phyloP scores from a whole-genome alignment of 2,329 filamentous ascomycete genomes.

The Fusarium beomiforme region DNA sequence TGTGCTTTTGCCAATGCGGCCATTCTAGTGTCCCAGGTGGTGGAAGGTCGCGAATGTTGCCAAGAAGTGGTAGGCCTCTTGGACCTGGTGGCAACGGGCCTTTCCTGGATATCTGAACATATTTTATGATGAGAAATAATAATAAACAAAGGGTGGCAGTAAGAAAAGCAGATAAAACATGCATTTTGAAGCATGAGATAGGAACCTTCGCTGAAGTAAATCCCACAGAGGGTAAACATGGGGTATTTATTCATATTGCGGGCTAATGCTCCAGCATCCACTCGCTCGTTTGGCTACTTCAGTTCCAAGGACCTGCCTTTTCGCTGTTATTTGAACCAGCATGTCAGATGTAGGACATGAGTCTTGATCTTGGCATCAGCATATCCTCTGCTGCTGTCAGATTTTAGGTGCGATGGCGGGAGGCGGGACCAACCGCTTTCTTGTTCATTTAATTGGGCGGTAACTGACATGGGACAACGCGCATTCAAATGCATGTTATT shows the following conservation, averaged over 20 bases:
- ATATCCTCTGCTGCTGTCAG: background rate
- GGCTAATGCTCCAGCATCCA: too few relatives aligned
- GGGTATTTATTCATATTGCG: background rate
- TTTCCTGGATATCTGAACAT: background rate
- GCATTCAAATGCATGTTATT: background rate
- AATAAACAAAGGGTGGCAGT: too few relatives aligned
- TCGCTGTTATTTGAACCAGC: background rate
- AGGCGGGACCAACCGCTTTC: background rate
- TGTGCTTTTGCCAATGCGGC: slow-evolving; percentile 52
- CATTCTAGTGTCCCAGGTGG: slow-evolving; percentile 46
- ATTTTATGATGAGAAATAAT: background rate
- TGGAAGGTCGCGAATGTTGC: slow-evolving; percentile 60
- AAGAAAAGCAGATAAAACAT: rapidly evolving
- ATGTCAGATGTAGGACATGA: background rate
- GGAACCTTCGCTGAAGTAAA: rapidly evolving
- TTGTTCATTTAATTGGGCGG: background rate
- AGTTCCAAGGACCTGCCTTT: too few relatives aligned
- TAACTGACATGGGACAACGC: background rate
- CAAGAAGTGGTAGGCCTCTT: slow-evolving; percentile 56
- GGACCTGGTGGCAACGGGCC: slow-evolving; percentile 56
- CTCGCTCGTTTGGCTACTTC: too few relatives aligned
- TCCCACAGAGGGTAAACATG: too few relatives aligned
- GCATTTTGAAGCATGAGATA: rapidly evolving
- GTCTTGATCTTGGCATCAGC: background rate
- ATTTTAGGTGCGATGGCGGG: background rate